phyloP scores from a whole-genome alignment of 2,329 filamentous ascomycete species.

The Chaetothyriales sp. region DNA sequence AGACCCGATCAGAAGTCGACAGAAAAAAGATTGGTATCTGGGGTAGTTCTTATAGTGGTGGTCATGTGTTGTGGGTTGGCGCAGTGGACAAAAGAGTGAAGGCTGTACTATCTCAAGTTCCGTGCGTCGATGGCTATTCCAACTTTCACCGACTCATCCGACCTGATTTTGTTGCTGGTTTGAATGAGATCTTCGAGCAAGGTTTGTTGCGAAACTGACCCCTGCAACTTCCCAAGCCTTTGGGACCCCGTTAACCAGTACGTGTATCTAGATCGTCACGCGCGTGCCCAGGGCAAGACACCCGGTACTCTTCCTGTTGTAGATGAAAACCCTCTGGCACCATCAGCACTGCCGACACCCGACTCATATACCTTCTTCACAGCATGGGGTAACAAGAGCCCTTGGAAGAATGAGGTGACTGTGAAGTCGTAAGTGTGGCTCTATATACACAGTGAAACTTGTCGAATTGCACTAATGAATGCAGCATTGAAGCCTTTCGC shows the following conservation, averaged over 20 bases:
- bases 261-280: slow-evolving; percentile 16
- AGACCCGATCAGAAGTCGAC: slow-evolving; percentile 19
- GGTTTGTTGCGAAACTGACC: slow-evolving; percentile 13
- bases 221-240: background rate
- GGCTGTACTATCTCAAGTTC: slow-evolving; percentile 27
- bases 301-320: slow-evolving; percentile 23
- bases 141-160: slow-evolving; percentile 25
- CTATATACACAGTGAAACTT: slow-evolving; percentile 7
- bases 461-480: slow-evolving; percentile 1
- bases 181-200: slow-evolving; percentile 19
- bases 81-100: slow-evolving; percentile 30
- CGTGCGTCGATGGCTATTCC: slow-evolving; percentile 25
- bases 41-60: slow-evolving; percentile 28
- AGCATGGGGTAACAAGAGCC: slow-evolving; percentile 21
- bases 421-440: slow-evolving; percentile 19
- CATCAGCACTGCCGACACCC: slow-evolving; percentile 23
- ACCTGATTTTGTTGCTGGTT: slow-evolving; percentile 20
- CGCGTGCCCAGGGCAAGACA: slow-evolving; percentile 22
- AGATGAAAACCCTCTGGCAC: slow-evolving; percentile 20
- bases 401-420: slow-evolving; percentile 30
- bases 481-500: slow-evolving; percentile 12
- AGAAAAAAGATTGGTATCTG: slow-evolving; percentile 23
- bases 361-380: slow-evolving; percentile 26
- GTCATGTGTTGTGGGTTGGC: slow-evolving; percentile 28
- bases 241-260: background rate